These are phyloP conservation scores for Pseudocercospora vitis DNA, from an alignment of 2,329 filamentous ascomycete genomes.

Conservation along the genomic window DNA sequence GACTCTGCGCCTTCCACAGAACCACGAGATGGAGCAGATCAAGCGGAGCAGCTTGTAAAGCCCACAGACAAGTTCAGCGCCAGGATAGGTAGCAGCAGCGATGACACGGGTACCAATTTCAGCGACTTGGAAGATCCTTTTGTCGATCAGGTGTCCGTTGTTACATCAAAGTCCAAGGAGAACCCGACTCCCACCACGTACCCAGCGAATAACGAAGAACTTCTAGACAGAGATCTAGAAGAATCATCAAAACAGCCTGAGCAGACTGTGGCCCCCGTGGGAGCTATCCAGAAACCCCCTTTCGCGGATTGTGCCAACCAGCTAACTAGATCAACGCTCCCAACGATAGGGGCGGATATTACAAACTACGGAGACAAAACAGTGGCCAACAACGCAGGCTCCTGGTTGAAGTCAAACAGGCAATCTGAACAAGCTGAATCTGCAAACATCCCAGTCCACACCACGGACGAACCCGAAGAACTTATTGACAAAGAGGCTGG, in stretches of 20 bases:
- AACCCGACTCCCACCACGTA: too few species aligned
- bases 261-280: too few species aligned
- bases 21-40: not conserved
- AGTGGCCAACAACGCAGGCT: not conserved
- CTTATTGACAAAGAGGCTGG: too few species aligned
- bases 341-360: too few species aligned
- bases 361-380: too few species aligned
- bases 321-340: too few species aligned
- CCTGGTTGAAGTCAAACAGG: not conserved
- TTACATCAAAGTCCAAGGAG: too few species aligned
- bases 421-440: not conserved
- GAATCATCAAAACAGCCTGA: not conserved
- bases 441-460: too few species aligned
- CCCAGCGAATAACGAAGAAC: too few species aligned
- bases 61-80: not conserved
- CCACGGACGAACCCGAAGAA: too few species aligned
- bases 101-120: slow-evolving; percentile 14
- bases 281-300: too few species aligned
- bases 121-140: slow-evolving; percentile 23
- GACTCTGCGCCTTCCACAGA: not conserved
- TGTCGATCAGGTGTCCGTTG: slow-evolving; percentile 14
- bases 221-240: not conserved
- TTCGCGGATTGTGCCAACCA: too few species aligned
- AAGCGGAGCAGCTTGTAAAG: not conserved
- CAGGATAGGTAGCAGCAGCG: slow-evolving; percentile 5